These are phyloP conservation scores for Cinnamomum micranthum DNA, from an alignment of 164 flowering plant species.

Conservation along the genomic window DNA sequence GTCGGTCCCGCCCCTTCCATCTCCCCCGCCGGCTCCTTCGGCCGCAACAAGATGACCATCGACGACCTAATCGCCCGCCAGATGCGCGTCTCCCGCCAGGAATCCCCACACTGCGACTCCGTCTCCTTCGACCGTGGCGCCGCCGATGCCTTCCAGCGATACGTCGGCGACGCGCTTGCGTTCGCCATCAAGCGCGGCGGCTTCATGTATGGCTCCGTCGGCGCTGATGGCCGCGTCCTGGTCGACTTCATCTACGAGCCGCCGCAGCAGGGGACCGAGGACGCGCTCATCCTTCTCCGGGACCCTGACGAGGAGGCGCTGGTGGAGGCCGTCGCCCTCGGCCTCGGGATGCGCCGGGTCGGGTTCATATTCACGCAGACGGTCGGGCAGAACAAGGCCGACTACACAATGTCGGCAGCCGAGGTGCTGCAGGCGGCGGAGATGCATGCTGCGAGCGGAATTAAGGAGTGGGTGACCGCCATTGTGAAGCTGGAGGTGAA, in stretches of 20 bases:
- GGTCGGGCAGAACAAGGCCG: constrained; percentile 66
- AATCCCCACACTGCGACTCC: constrained; percentile 64
- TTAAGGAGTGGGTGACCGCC: constrained; percentile 96
- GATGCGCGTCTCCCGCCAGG: constrained; percentile 78
- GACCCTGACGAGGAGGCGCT: constrained; percentile 48
- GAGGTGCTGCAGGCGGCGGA: constrained; percentile 84
- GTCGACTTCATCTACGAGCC: constrained; percentile 92
- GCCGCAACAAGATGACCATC: constrained; percentile 90
- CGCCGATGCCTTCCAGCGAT: constrained; percentile 78
- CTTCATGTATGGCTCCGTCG: constrained; percentile 85
- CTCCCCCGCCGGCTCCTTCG: constrained; percentile 70
- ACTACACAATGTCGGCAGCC: constrained; percentile 65
- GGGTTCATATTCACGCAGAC: constrained; percentile 64
- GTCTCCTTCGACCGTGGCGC: constrained; percentile 86
- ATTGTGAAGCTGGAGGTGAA: constrained; percentile 80
- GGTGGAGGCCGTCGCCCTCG: constrained; percentile 30
- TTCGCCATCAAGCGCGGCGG: constrained; percentile 86
- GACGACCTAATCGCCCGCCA: constrained; percentile 88
- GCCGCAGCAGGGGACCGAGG: constrained; percentile 86
- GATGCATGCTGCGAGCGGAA: constrained; percentile 69
- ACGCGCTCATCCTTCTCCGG: constrained; percentile 51
- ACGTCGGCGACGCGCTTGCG: constrained; percentile 73
- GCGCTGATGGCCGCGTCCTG: constrained; percentile 56
- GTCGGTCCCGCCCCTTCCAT: constrained; percentile 40
- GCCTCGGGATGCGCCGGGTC: constrained; percentile 28